A percentile compares a stretch with the other conserved stretches of the same genome.
These are phyloP conservation scores for Ganoderma resinaceum DNA, from an alignment of 1,284 basidiomycete genomes.

Conservation along the genomic window DNA sequence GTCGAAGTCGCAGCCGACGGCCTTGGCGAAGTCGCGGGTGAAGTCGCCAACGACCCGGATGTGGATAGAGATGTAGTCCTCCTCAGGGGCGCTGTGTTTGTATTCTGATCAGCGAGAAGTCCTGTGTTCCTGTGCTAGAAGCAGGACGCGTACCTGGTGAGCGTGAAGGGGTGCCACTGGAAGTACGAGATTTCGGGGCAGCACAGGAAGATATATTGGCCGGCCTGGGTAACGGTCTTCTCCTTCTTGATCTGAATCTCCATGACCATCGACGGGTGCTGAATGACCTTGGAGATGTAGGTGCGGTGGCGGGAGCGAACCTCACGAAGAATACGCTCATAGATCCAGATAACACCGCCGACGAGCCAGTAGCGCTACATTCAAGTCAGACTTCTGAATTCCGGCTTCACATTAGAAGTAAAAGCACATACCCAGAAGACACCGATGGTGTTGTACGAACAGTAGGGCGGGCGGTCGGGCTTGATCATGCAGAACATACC, in stretches of 20 bases:
- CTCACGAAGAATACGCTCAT: conserved; percentile 88
- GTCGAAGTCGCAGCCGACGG: conserved; percentile 85
- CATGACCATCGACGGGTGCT: conserved; percentile 89
- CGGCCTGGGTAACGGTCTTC: conserved; percentile 78
- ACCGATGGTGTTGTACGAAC: conserved; percentile 84
- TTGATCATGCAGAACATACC: conserved; percentile 96
- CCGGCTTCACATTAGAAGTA: neutral
- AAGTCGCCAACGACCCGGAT: conserved; percentile 90
- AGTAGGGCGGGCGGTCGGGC: conserved; percentile 87
- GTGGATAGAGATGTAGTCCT: conserved; percentile 91
- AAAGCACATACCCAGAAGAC: conserved; percentile 83
- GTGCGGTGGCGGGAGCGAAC: conserved; percentile 87
- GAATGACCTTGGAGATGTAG: conserved; percentile 91
- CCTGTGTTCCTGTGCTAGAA: neutral
- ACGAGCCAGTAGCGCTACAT: conserved; percentile 86
- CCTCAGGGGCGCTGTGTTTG: conserved; percentile 77
- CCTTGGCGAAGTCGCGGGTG: conserved; percentile 79
- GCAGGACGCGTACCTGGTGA: conserved; percentile 64
- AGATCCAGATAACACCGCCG: conserved; percentile 85
- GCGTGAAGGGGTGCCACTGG: conserved; percentile 95
- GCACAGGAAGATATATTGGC: conserved; percentile 88
- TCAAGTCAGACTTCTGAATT: conserved; percentile 6
- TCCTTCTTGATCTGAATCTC: conserved; percentile 96
- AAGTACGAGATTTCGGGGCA: conserved; percentile 91
- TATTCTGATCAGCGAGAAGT: neutral